phyloP scores from a whole-genome alignment of 345 rosid species.

The Aegle marmelos region DNA sequence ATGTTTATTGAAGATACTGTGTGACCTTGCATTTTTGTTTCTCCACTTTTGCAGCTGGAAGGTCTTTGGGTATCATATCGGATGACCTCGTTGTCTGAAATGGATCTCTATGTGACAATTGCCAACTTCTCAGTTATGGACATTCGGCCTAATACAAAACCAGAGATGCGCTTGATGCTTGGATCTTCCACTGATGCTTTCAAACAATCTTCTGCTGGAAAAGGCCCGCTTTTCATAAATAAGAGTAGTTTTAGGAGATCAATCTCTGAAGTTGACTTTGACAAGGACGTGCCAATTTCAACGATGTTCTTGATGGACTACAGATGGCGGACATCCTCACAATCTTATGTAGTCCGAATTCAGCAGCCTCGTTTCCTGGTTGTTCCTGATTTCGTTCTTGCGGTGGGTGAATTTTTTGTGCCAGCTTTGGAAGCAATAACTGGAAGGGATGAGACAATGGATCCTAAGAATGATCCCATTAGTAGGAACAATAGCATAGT shows the following conservation, averaged over 20 bases:
- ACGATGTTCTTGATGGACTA: conserved; percentile 97
- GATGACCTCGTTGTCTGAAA: conserved; percentile 83
- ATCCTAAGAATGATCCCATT: conserved; percentile 91
- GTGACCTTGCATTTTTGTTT: conserved; percentile 1
- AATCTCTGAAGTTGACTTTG: conserved; percentile 46
- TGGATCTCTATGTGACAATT: conserved; percentile 88
- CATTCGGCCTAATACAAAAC: conserved; percentile 78
- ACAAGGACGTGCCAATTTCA: conserved; percentile 57
- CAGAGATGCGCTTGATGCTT: conserved; percentile 99
- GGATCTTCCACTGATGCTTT: conserved; percentile 90
- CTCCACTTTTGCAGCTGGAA: conserved; percentile 63
- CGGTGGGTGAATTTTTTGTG: conserved; percentile 92
- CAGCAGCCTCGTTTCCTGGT: conserved; percentile 97
- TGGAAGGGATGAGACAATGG: conserved; percentile 89
- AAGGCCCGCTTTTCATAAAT: conserved; percentile 43
- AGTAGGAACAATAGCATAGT: conserved; percentile 61
- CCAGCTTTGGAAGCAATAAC: conserved; percentile 86
- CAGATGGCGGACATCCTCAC: conserved; percentile 87
- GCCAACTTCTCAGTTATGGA: conserved; percentile 88
- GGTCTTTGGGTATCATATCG: conserved; percentile 95
- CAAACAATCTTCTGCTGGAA: conserved; percentile 67
- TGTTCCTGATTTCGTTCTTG: conserved; percentile 96
- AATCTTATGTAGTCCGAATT: conserved; percentile 76
- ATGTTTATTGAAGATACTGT: not conserved
- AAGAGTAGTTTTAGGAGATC: conserved; percentile 51